Conservation (phyloP, 148 eudicot species). For the Gaultheria prostrata region DNA sequence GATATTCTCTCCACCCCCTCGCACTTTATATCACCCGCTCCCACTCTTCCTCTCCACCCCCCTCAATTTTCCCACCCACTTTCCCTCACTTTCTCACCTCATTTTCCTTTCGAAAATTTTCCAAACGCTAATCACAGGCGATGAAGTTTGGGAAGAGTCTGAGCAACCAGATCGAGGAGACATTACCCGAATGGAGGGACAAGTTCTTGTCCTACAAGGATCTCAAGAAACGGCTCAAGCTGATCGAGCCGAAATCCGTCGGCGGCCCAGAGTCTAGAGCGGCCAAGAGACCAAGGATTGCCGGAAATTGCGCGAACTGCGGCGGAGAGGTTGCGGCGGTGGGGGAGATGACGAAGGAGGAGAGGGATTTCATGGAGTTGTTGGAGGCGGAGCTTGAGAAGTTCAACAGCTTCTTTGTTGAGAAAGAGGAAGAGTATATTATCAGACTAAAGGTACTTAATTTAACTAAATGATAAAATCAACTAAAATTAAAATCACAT, state of each 20-base stretch:
- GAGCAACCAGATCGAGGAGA: constrained; percentile 90
- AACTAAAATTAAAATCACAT: no score
- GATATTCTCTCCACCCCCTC: constrained; percentile 38
- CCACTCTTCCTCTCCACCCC: neutral
- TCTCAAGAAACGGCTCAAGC: constrained; percentile 77
- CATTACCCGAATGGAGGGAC: constrained; percentile 93
- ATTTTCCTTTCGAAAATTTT: neutral
- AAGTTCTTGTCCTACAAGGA: constrained; percentile 90
- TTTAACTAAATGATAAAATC: no score
- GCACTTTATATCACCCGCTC: constrained; percentile 20
- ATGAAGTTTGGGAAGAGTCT: constrained; percentile 95
- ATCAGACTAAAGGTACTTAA: constrained; percentile 55
- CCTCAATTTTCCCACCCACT: neutral
- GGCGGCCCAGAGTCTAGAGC: constrained; percentile 14
- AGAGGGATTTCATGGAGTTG: constrained; percentile 44
- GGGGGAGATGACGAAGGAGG: constrained; percentile 40
- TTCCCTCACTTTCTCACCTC: neutral
- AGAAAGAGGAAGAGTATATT: constrained; percentile 65
- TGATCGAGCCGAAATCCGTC: constrained; percentile 43
- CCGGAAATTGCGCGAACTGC: neutral
- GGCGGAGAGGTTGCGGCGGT: constrained; percentile 22
- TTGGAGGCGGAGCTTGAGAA: constrained; percentile 65
- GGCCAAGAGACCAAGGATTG: constrained; percentile 41
- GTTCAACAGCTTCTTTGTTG: constrained; percentile 59
- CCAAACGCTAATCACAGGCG: neutral